phyloP scores from a whole-genome alignment of 345 rosid species.

The Kandelia obovata region DNA sequence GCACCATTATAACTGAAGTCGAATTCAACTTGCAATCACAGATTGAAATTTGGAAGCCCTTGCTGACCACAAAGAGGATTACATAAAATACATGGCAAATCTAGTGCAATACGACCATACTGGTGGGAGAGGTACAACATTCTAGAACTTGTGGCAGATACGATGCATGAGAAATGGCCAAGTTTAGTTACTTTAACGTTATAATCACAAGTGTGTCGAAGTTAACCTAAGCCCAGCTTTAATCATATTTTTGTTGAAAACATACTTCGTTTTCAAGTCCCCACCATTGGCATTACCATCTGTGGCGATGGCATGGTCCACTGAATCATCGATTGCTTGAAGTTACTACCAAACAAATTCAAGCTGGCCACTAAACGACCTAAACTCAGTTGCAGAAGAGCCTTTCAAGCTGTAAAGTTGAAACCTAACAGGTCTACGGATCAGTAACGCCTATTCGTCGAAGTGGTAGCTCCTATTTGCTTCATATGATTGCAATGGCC shows the following conservation, averaged over 20 bases:
- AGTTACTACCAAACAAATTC: slow-evolving; percentile 1
- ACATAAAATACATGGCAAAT: background rate
- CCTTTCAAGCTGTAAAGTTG: too few relatives aligned
- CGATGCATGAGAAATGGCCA: background rate
- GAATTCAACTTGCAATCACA: slow-evolving; percentile 20
- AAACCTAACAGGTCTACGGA: too few relatives aligned
- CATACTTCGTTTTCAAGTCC: background rate
- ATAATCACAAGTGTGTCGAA: background rate
- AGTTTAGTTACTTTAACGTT: background rate
- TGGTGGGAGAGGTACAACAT: background rate
- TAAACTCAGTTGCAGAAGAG: too few relatives aligned
- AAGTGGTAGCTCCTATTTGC: too few relatives aligned
- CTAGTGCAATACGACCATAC: background rate
- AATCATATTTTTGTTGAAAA: too few relatives aligned
- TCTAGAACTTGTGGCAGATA: background rate
- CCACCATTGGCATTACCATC: background rate
- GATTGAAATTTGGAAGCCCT: background rate
- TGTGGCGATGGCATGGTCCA: background rate
- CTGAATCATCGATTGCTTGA: background rate
- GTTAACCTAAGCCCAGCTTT: background rate
- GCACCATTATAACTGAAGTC: slow-evolving; percentile 17
- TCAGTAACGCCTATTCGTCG: too few relatives aligned
- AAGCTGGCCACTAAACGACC: background rate
- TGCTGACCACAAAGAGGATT: background rate
- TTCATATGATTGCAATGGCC: too few relatives aligned